Percentiles rank a stretch among this genome's conserved stretches.
These are phyloP conservation scores for Leucaena leucocephala DNA, from an alignment of 306 rosid species.

Conservation along the genomic window DNA sequence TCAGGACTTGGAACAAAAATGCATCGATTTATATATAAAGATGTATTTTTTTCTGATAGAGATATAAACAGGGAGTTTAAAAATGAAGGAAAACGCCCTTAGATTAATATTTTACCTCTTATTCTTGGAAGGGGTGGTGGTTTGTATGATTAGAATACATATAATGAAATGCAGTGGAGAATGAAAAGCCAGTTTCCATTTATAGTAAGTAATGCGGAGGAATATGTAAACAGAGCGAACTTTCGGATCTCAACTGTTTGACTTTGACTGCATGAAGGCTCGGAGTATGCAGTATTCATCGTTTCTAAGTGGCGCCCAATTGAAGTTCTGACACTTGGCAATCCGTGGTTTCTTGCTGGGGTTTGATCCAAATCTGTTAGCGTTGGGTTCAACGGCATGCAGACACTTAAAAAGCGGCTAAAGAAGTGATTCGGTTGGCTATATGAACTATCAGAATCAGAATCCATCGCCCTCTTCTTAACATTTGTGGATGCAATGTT, in stretches of 20 bases:
- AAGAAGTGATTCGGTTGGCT: background rate
- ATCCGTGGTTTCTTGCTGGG: background rate
- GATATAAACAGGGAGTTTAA: background rate
- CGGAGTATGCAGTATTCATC: background rate
- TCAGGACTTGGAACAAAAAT: background rate
- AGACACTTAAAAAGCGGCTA: no score
- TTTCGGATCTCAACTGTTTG: slow-evolving; percentile 38
- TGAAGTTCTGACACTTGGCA: background rate
- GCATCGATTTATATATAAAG: background rate
- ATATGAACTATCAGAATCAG: background rate
- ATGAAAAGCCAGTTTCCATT: background rate
- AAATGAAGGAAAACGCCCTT: background rate
- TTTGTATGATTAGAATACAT: background rate
- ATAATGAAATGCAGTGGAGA: background rate
- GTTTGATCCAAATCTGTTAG: background rate
- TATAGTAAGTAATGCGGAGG: background rate
- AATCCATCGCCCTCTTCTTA: background rate
- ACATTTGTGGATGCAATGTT: background rate
- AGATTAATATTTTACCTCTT: background rate
- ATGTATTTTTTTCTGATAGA: no score
- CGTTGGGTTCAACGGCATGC: background rate
- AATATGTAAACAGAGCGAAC: background rate
- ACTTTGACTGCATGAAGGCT: background rate
- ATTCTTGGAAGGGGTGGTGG: background rate
- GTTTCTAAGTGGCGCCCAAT: background rate